A percentile compares a stretch with the other conserved stretches of the same genome.
phyloP scores from a whole-genome alignment of 202 grass and related monocot species.

The Schoenoplectus tabernaemontani region DNA sequence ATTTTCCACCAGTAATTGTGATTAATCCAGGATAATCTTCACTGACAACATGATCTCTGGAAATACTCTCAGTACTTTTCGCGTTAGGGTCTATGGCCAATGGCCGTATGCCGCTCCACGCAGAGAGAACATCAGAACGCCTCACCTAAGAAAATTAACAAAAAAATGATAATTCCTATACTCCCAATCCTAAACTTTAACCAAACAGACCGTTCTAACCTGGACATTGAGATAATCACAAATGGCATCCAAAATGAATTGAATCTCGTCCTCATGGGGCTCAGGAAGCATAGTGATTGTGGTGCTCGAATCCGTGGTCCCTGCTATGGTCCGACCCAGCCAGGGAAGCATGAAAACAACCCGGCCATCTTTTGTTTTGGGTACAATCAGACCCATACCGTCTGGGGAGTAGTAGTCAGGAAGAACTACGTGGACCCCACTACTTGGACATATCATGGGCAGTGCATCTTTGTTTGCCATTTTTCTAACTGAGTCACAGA shows the following conservation, averaged over 20 bases:
- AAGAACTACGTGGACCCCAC: constrained; percentile 88
- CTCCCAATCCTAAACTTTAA: background rate
- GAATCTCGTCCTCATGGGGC: constrained; percentile 99
- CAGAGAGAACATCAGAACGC: constrained; percentile 92
- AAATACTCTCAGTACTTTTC: constrained; percentile 92
- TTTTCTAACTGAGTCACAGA: constrained; percentile 82
- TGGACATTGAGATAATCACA: constrained; percentile 91
- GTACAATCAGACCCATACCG: constrained; percentile 89
- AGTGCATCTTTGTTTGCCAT: constrained; percentile 58
- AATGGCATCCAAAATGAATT: constrained; percentile 91
- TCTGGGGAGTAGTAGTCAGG: constrained; percentile 97
- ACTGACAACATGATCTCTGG: constrained; percentile 88
- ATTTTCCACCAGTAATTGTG: constrained; percentile 98
- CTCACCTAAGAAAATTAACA: constrained; percentile 54
- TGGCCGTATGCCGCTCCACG: constrained; percentile 94
- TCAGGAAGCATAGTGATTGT: constrained; percentile 89
- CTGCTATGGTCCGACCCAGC: constrained; percentile 79
- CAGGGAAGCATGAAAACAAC: constrained; percentile 95
- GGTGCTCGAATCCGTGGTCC: constrained; percentile 77
- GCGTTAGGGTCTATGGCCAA: constrained; percentile 81
- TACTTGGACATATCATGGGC: constrained; percentile 78
- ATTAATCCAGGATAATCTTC: constrained; percentile 88
- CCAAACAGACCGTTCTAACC: constrained; percentile 34
- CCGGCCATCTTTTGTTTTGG: constrained; percentile 98
- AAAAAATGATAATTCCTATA: background rate